phyloP scores from a whole-genome alignment of 1,284 basidiomycete species.

The Leccinum pachyderme region DNA sequence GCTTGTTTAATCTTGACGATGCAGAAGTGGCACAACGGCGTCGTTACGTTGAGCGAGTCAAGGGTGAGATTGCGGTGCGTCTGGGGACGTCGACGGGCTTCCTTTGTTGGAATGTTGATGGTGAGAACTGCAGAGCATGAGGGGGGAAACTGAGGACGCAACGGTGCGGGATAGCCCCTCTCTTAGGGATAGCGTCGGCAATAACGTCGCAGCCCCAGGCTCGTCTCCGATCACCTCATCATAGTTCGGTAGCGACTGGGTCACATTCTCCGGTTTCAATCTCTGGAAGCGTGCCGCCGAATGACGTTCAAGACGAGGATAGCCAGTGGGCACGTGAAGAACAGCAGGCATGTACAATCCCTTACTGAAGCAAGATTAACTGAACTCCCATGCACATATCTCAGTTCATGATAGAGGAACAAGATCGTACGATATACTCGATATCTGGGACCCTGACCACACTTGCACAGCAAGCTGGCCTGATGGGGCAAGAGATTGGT shows the following conservation, averaged over 20 bases:
- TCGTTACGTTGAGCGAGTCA: constrained; percentile 72
- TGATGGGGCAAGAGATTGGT: constrained; percentile 86
- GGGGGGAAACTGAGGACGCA: constrained; percentile 42
- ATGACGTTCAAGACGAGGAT: constrained; percentile 58
- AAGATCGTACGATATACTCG: constrained; percentile 82
- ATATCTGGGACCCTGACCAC: constrained; percentile 83
- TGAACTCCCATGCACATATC: not conserved
- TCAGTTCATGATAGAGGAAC: constrained; percentile 80
- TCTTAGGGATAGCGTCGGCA: not conserved
- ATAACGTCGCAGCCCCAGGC: constrained; percentile 7
- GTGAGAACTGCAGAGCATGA: constrained; percentile 63
- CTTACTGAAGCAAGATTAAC: not conserved
- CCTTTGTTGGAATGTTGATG: constrained; percentile 17
- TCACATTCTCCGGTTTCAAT: constrained; percentile 15
- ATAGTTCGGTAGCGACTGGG: constrained; percentile 9
- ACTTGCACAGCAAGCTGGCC: constrained; percentile 81
- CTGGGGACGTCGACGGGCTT: constrained; percentile 1
- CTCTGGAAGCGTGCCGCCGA: constrained; percentile 13
- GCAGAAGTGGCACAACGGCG: constrained; percentile 70
- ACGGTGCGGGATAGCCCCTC: constrained; percentile 17
- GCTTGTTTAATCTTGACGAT: constrained; percentile 79
- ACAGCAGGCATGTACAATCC: constrained; percentile 57
- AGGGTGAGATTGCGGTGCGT: constrained; percentile 75
- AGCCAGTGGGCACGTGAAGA: constrained; percentile 79
- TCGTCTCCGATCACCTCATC: constrained; percentile 17